Percentiles rank a stretch among this genome's conserved stretches.
Conservation (phyloP, 1,284 basidiomycete species). For the Phellinidium pouzarii region DNA sequence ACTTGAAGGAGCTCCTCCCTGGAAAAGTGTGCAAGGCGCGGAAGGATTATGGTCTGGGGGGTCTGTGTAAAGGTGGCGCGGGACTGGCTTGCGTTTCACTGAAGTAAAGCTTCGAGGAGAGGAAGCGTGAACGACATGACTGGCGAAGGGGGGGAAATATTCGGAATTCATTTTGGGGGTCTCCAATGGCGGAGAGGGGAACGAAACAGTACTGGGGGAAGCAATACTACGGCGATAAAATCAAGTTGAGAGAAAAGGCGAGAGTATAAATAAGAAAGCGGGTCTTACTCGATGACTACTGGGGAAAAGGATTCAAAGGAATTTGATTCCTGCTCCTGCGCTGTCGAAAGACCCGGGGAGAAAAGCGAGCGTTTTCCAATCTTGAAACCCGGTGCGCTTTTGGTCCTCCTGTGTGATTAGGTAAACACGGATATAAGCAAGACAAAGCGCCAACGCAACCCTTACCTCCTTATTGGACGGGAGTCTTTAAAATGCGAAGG, state of each 20-base stretch:
- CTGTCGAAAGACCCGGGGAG: slow-evolving; percentile 12
- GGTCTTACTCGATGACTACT: slow-evolving; percentile 10
- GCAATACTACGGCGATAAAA: slow-evolving; percentile 3
- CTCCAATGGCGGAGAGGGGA: slow-evolving; percentile 13
- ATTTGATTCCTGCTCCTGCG: slow-evolving; percentile 1
- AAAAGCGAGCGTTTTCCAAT: slow-evolving; percentile 8
- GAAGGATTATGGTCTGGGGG: slow-evolving; percentile 12
- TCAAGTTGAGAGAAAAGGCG: not conserved
- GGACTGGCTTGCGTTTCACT: slow-evolving; percentile 19
- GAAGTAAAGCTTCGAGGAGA: slow-evolving; percentile 18
- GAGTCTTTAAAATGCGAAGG: not conserved
- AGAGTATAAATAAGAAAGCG: not conserved
- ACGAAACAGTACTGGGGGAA: slow-evolving; percentile 9
- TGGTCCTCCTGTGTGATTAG: slow-evolving; percentile 12
- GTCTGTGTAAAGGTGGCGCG: slow-evolving; percentile 14
- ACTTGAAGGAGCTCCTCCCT: slow-evolving; percentile 6
- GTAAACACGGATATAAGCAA: not conserved
- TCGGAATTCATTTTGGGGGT: slow-evolving; percentile 7
- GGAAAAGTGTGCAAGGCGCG: slow-evolving; percentile 11
- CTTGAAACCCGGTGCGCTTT: slow-evolving; percentile 16
- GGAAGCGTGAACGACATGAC: not conserved
- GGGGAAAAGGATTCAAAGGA: slow-evolving; percentile 3
- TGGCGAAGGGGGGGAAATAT: slow-evolving; percentile 1
- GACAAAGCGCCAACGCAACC: not conserved
- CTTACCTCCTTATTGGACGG: slow-evolving; percentile 2